Base-by-base conservation (phyloP, 371 early-diverging fungal species). In the Mucor velutinosus region DNA sequence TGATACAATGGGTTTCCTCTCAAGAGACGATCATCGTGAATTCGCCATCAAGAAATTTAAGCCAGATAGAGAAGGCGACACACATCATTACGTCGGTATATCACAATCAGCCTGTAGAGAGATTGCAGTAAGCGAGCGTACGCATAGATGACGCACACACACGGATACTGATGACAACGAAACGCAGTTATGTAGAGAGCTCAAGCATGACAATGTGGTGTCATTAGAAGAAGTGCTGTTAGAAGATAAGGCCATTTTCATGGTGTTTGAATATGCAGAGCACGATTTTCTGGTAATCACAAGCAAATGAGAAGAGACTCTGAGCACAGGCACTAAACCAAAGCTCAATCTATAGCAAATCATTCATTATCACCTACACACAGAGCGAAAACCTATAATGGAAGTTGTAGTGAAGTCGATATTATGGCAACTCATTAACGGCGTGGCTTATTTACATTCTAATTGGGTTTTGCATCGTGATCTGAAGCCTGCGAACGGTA, bases 31-130 rank as follows among this genome's bases (percentile, higher is more conserved):
- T 58, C 78, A 69, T 11, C 82, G 83, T 29, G 87, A 90, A 66
- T 93, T 87, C 73, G 95, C 94, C 14, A 96, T 97, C 60, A 97
- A 97, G 73, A 93, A 94, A 83, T 97, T 97, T 76, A 97, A 96
- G 72, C 95, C 96, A 17, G 97, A 97, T 68, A 90, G 94, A 67
- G 97, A 95, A 71, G 95, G 95, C 37, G 94, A 95, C 69, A 82
- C 82, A 0, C 86, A 91, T 53, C 87, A 89, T 19, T 86, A 88
- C 45, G 89, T 88, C 8, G 97, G 96, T 29, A 94, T 97, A 55
- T 96, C 96, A 5, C 97, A 97, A 69, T 95, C 95, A 7, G 97
- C 97, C 4, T 94, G 93, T 69, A 80, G 97, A 76, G 97, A 97
- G 76, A 96, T 97, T 27, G 91, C 94, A 29, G 90, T 91, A 85